Conservation (phyloP, 2,329 filamentous ascomycete species). For the Aspergillus pseudoviridinutans region DNA sequence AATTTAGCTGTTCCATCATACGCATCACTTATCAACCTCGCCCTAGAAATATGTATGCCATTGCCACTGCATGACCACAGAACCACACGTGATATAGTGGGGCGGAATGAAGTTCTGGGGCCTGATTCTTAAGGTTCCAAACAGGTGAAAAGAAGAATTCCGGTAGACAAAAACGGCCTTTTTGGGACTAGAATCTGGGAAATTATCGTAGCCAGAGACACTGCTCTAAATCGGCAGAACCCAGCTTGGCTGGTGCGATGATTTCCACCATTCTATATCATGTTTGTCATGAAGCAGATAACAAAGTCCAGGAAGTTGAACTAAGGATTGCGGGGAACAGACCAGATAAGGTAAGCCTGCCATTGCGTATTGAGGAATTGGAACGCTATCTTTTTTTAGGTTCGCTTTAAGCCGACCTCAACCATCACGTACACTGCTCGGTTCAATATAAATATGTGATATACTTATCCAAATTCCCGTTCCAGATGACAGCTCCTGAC, state of each 20-base stretch:
- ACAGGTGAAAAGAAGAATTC: not conserved
- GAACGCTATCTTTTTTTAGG: not conserved
- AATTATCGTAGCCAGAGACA: not conserved
- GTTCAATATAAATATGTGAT: not conserved
- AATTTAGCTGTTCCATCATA: not conserved
- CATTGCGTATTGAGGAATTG: not conserved
- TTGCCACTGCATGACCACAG: not conserved
- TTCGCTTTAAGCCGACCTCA: not conserved
- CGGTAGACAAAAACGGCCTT: not conserved
- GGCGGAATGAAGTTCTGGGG: not conserved
- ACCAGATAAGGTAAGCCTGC: not conserved
- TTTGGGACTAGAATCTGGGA: not conserved
- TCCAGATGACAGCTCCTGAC: not conserved
- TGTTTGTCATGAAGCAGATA: not conserved
- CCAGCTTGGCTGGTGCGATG: not conserved
- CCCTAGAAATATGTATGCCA: not conserved
- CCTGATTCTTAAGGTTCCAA: not conserved
- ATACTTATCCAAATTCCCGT: not conserved
- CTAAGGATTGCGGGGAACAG: not conserved
- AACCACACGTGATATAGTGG: not conserved
- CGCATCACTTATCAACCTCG: not conserved
- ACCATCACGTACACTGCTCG: not conserved
- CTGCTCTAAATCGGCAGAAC: not conserved
- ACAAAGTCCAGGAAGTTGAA: not conserved
- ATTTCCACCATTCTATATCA: not conserved